These are phyloP conservation scores for Chionographis japonica DNA, from an alignment of 106 monocot species.

Conservation along the genomic window DNA sequence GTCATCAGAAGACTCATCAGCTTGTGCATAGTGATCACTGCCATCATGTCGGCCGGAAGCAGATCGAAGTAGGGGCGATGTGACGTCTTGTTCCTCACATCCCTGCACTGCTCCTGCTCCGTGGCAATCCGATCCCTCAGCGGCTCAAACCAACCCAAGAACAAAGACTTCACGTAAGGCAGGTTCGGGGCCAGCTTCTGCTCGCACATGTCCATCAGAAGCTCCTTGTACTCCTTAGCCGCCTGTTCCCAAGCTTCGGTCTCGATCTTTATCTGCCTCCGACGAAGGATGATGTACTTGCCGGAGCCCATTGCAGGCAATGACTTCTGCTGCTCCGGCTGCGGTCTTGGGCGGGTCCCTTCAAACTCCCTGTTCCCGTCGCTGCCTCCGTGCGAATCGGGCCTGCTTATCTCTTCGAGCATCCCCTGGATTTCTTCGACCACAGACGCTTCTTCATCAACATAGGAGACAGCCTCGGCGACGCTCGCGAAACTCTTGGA, in stretches of 20 bases:
- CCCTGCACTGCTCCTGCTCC: conserved; percentile 54
- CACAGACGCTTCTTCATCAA: conserved; percentile 26
- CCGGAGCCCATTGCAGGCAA: conserved; percentile 23
- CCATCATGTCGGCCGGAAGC: conserved; percentile 94
- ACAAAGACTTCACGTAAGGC: conserved; percentile 85
- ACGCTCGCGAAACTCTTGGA: conserved; percentile 30
- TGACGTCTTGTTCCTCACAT: conserved; percentile 19
- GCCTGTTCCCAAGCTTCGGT: conserved; percentile 96
- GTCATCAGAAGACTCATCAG: conserved; percentile 89
- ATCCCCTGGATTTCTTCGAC: conserved; percentile 30
- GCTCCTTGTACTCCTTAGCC: conserved; percentile 81
- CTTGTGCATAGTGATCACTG: conserved; percentile 98
- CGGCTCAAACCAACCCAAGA: conserved; percentile 96
- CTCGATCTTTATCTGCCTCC: conserved; percentile 78
- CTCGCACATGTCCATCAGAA: conserved; percentile 81
- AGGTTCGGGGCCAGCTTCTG: conserved; percentile 87
- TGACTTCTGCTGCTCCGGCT: conserved; percentile 2
- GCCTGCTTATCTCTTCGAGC: conserved; percentile 25
- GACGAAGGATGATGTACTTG: conserved; percentile 43
- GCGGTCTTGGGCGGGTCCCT: neutral
- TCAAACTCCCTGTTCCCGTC: neutral
- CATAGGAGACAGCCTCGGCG: conserved; percentile 46
- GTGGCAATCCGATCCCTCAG: conserved; percentile 50
- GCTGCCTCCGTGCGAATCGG: neutral
- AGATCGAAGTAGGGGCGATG: conserved; percentile 35